Percentiles rank a stretch among this genome's conserved stretches.
phyloP scores from a whole-genome alignment of 2,329 filamentous ascomycete genomes.

The Neofusicoccum parvum region DNA sequence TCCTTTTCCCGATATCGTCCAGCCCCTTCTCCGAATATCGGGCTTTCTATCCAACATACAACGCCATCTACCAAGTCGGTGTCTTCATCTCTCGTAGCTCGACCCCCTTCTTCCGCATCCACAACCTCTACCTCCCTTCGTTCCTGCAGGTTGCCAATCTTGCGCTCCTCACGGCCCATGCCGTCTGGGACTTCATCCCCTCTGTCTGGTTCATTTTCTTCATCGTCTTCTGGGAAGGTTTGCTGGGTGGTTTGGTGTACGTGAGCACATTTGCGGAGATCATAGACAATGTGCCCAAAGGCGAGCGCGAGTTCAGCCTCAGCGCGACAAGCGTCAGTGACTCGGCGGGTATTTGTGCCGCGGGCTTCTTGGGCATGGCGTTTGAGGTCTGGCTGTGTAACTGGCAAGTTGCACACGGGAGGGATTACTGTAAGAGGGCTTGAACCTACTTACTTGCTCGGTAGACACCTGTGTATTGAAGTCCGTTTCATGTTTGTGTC shows the following conservation, averaged over 20 bases:
- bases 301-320: constrained; percentile 88
- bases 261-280: constrained; percentile 97
- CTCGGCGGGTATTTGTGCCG: constrained; percentile 85
- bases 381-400: constrained; percentile 81
- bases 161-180: constrained; percentile 70
- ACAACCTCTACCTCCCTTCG: constrained; percentile 78
- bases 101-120: constrained; percentile 81
- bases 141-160: constrained; percentile 82
- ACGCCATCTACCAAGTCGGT: constrained; percentile 90
- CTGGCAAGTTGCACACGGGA: constrained; percentile 80
- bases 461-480: neutral
- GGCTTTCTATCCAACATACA: constrained; percentile 92
- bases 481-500: neutral
- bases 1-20: constrained; percentile 77
- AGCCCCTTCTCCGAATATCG: constrained; percentile 82
- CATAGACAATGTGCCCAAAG: constrained; percentile 73
- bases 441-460: neutral
- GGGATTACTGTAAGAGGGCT: constrained; percentile 55
- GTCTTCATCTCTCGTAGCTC: constrained; percentile 94
- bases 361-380: constrained; percentile 79
- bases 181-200: constrained; percentile 78
- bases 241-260: constrained; percentile 89
- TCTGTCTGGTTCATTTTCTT: constrained; percentile 83
- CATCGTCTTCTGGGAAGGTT: constrained; percentile 90
- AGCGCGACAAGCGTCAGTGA: constrained; percentile 91